Evolutionary conservation across 2,329 filamentous ascomycete genomes (phyloP), one percentile per base, ranked within the genome.

Genomic region (Onygena corvina): DNA sequence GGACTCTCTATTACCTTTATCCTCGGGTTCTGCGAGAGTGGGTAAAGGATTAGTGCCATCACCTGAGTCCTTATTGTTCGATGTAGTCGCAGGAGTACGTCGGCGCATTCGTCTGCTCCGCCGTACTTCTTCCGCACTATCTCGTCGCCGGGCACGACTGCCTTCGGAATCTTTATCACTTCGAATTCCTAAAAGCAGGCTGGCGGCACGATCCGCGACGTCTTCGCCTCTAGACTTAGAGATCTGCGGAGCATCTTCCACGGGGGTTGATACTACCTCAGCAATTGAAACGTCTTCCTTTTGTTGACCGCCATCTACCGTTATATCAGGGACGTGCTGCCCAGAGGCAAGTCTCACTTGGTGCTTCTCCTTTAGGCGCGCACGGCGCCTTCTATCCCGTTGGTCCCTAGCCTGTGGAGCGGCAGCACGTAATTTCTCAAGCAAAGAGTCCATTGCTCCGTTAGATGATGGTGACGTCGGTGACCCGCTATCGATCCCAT

Each of bases 341-440:
- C 89, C 90, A 14, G 84, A 90, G 12, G 90, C 87, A 47, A 95
- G 79, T 53, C 90, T 85, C 27, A 92, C 84, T 67, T 94, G 86
- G 62, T 95, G 87, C 23, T 82, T 77, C 61, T 94, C 89, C 76
- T 94, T 93, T 58, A 96, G 76, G 49, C 90, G 77, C 33, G 89
- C 88, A 56, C 90, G 80, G 51, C 90, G 80, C 54, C 92, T 80
- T 58, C 88, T 80, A 65, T 96, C 92, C 61, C 90, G 79, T 65
- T 93, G 84, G 64, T 95, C 89, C 64, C 86, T 77, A 23, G 86
- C 80, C 69, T 94, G 86, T 25, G 92, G 90, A 50, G 89, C 90
- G 1, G 92, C 92, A 50, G 88, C 89, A 51, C 92, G 84, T 50
- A 98, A 73, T 68, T 96, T 96, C 77, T 95, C 87, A 45, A 98